phyloP scores from a whole-genome alignment of 257 asterid genomes.

The Marsdenia floribunda region DNA sequence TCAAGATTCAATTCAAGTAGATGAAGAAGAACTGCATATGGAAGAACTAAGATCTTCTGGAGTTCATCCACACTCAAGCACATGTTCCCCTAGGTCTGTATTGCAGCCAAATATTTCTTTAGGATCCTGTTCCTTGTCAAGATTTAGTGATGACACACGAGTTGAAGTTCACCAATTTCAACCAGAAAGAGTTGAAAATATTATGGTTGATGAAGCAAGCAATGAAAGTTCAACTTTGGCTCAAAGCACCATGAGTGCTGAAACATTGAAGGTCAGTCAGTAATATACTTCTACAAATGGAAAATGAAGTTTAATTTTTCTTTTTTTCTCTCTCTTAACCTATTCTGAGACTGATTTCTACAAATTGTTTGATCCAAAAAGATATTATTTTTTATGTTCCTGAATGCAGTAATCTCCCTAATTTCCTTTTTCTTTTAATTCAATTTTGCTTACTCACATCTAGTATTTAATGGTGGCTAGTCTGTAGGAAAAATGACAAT shows the following conservation, averaged over 20 bases:
- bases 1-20: slow-evolving; percentile 16
- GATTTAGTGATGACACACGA: slow-evolving; percentile 29
- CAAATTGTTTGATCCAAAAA: neutral
- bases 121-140: slow-evolving; percentile 29
- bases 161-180: slow-evolving; percentile 28
- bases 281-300: neutral
- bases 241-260: slow-evolving; percentile 18
- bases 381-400: neutral
- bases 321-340: neutral
- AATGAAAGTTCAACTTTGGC: slow-evolving; percentile 16
- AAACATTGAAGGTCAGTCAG: slow-evolving; percentile 30
- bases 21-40: slow-evolving; percentile 14
- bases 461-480: neutral
- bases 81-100: slow-evolving; percentile 51
- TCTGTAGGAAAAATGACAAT: neutral
- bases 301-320: neutral
- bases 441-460: neutral
- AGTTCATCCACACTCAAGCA: slow-evolving; percentile 12
- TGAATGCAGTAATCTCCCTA: neutral
- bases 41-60: slow-evolving; percentile 10
- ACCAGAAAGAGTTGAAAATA: slow-evolving; percentile 10
- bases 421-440: neutral
- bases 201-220: slow-evolving; percentile 9
- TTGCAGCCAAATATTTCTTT: slow-evolving; percentile 41
- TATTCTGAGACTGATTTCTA: neutral